Base-by-base conservation (phyloP, 2,329 filamentous ascomycete genomes). In the Colletotrichum abscissum region DNA sequence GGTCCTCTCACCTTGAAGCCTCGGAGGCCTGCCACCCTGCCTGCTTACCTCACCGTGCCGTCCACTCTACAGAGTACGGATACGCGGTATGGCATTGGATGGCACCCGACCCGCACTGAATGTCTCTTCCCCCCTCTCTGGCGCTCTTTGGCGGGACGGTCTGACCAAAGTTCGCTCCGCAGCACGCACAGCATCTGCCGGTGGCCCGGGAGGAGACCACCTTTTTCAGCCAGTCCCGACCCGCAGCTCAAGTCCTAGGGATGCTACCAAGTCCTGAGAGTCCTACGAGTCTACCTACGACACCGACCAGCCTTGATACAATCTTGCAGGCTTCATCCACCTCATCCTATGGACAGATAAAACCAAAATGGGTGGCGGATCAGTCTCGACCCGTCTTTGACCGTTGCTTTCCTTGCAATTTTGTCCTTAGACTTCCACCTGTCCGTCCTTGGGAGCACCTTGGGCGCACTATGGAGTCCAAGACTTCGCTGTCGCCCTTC, bases 401-500 rank as follows among this genome's bases (percentile, higher is more conserved):
- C 57, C 24, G 49, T 67, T 63, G 28, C 26, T 62, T 64, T 42
- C 42, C 33, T 55, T 35, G 66, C 70, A 8, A 62, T 63, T 42
- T 28, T n/a, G 16, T 42, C 38, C n/a, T 60, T 28, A 28, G 22
- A 58, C 19, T 46, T 60, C 55, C 24, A 67, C 55, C 42, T 62
- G 38, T 42, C 14, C 56, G 16, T 54, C 46, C 33, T 35, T 22
- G 64, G 46, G 30, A 49, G 26, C 49, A 49, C 22, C 58, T 24
- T 58, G 52, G 67, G 62, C 33, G 26, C 46, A 52, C 56, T 12
- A 82, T 82, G 81, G 80, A 82, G 68, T 76, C 78, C 73, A 81
- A 81, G 73, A 79, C 77, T 35, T 79, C 78, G 42, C 71, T 73
- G 54, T 60, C 46, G 68, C 78, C 78, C 72, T 73, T 79, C 58